Evolutionary conservation across 129 eudicot genomes (phyloP), one percentile per base, ranked within the genome.

Genomic region (Heracleum sosnowskyi): DNA sequence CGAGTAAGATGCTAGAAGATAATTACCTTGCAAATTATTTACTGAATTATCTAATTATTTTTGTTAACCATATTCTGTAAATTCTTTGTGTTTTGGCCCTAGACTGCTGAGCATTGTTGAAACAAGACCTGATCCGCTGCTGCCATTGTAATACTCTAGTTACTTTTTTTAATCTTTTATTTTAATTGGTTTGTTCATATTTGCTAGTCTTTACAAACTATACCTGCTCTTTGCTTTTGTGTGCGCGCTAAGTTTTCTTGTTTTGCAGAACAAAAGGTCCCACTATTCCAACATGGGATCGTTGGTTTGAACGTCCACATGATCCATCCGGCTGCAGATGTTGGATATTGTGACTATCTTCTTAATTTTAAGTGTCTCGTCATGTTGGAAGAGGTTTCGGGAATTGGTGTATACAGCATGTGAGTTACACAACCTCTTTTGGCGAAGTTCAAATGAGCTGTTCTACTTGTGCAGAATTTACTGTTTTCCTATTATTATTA

Each of bases 281-380:
- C 5, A 60, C 85, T 28, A 90, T 90, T 81, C 96, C 97, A 22
- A 76, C 85, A n/a, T 95, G 99, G 99, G 96, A 95, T 84, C 87
- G 91, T 81, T 95, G 99, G 99, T 95, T 95, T 39, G 99, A 95
- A 86, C 93, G 99, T 69, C 91, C 97, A 68, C 91, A 86, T 81
- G 94, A 95, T 47, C 85, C 91, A 78, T 84, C 90, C 7, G 89
- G 99, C n/a, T 92, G 97, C 93, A 87, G 96, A 78, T 95, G 99
- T 81, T 88, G 94, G 96, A 88, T 94, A 64, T 82, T 94, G 70
- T 91, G 93, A 90, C 81, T 26, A 46, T 28, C 57, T 26, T 72
- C 45, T 73, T n/a, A 73, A 44, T 74, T 28, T 73, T 10, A 74
- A 44, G 20, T 13, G 49, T 26, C 55, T 72, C 35, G 20, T 42